phyloP scores from a whole-genome alignment of 108 stramenopile species.

The Mediolabrus comicus region DNA sequence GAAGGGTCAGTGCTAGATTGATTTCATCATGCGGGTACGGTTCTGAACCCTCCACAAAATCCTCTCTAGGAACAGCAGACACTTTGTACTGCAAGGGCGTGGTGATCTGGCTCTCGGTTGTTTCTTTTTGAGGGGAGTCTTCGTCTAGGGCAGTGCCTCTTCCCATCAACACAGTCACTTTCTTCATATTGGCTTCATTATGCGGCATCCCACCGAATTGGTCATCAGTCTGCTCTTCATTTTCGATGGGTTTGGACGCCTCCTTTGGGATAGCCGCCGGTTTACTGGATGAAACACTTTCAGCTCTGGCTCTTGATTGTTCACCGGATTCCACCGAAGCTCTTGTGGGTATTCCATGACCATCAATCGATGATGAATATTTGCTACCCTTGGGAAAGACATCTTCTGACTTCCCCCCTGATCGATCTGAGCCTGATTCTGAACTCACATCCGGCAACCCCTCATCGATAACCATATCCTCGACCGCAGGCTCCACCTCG shows the following conservation, averaged over 20 bases:
- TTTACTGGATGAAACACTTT: constrained; percentile 8
- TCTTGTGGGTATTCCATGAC: constrained; percentile 22
- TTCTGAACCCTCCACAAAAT: constrained; percentile 20
- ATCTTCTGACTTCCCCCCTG: background rate
- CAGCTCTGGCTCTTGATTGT: constrained; percentile 5
- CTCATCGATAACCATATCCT: constrained; percentile 64
- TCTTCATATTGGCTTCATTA: constrained; percentile 83
- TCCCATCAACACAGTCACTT: constrained; percentile 84
- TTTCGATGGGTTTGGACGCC: constrained; percentile 2
- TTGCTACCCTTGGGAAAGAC: constrained; percentile 1
- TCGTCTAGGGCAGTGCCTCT: constrained; percentile 70
- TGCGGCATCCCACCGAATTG: constrained; percentile 87
- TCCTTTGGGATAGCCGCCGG: constrained; percentile 5
- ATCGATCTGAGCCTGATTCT: constrained; percentile 33
- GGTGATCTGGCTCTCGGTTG: constrained; percentile 7
- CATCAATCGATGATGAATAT: constrained; percentile 22
- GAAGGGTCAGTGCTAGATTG: constrained; percentile 75
- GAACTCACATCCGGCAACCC: constrained; percentile 20
- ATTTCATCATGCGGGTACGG: constrained; percentile 74
- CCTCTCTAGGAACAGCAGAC: constrained; percentile 57
- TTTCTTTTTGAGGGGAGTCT: constrained; percentile 24
- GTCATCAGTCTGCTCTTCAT: constrained; percentile 50
- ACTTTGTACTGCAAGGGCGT: constrained; percentile 53
- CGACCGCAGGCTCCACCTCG: constrained; percentile 75
- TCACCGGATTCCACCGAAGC: constrained; percentile 1